Base-by-base conservation (phyloP, 768 basidiomycete species). In the Kwoniella sp. region DNA sequence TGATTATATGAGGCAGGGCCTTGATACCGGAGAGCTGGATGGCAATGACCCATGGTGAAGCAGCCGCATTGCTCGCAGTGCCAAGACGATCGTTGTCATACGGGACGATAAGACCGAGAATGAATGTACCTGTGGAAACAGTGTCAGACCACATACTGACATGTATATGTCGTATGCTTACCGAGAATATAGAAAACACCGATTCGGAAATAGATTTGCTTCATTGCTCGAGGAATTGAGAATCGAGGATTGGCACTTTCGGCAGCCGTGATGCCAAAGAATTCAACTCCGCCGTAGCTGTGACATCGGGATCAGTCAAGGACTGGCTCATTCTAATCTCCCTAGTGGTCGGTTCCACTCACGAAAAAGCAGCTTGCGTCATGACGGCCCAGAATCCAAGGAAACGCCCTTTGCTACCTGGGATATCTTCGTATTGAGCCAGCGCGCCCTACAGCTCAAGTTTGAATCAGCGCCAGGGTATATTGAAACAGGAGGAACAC, bases 41-140 rank as follows among this genome's bases (percentile, higher is more conserved):
- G 21, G 90, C 91, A 67, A 92, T 88, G 58, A 92, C 91, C 79
- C 90, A 94, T 2, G 91, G 91, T 2, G 90, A 91, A 56, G 87
- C 77, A 0, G 88, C 86, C n/a, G 90, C 90, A 49, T 68, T 61
- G n/a, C 59, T 68, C 4, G 63, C 50, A 1, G 59, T 60, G 17
- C 59, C 59, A 24, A 60, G 59, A 21, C 59, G 59, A 46, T 52
- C 40, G 37, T 60, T 83, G 72, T 85, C 88, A 48, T 85, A 90
- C 22, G 75, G 71, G 47, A 76, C 72, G 53, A 94, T 86, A 1
- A 93, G 81, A 47, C 91, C 90, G 68, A 96, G 92, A 57, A 94
- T 80, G 62, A 85, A 82, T 6, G 88, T 88, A 37, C 91, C 84
- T 59, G 30, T 15, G 17, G 17, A 19, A 44, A 44, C 10, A 44